These are phyloP conservation scores for Cryptomeria japonica DNA, from an alignment of 75 land plant genomes.

Conservation along the genomic window DNA sequence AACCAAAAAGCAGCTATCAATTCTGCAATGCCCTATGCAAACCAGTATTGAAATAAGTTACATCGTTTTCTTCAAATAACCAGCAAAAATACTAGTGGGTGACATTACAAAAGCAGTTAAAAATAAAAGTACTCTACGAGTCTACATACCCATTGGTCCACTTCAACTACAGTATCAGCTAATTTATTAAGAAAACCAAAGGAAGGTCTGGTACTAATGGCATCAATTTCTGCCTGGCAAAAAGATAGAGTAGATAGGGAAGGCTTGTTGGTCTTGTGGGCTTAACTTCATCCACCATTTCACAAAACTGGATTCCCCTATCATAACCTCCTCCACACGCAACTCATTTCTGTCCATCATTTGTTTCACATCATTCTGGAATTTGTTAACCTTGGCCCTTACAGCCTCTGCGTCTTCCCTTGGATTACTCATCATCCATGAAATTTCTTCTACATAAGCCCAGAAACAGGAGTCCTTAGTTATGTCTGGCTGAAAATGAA, in stretches of 20 bases:
- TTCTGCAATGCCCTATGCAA: too few relatives aligned
- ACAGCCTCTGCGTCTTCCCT: neutral
- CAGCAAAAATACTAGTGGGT: too few relatives aligned
- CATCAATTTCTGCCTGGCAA: too few relatives aligned
- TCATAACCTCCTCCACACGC: neutral
- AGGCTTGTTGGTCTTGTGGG: neutral
- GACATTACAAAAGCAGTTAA: too few relatives aligned
- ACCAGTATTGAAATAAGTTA: too few relatives aligned
- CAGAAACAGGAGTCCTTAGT: neutral
- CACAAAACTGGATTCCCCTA: constrained; percentile 1
- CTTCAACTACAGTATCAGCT: too few relatives aligned
- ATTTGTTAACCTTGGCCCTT: neutral
- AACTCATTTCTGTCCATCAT: neutral
- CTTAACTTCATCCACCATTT: neutral
- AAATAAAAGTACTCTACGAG: too few relatives aligned
- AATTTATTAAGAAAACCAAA: too few relatives aligned
- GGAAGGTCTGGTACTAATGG: too few relatives aligned
- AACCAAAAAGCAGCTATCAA: too few relatives aligned
- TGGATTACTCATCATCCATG: neutral
- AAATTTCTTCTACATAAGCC: neutral
- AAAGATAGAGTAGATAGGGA: neutral
- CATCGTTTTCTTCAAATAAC: too few relatives aligned
- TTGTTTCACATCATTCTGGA: neutral
- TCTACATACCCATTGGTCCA: too few relatives aligned
- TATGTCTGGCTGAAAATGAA: neutral